Conservation (phyloP, 2,329 filamentous ascomycete genomes). For the Coniochaeta hoffmannii region DNA sequence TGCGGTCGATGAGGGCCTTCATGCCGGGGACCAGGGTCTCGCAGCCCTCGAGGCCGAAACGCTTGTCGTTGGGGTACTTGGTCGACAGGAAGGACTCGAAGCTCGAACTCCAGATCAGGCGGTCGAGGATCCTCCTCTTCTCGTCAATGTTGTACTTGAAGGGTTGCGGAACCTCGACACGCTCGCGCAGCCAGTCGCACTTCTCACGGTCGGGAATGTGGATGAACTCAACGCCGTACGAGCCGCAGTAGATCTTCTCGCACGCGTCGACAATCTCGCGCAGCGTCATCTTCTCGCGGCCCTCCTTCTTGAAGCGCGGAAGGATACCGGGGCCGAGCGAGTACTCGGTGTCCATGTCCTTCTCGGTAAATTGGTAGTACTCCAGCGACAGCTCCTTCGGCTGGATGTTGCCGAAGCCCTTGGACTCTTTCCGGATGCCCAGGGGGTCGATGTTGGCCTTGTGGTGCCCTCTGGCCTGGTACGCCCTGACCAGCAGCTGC, state of each 20-base stretch:
- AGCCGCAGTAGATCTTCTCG: constrained; percentile 93
- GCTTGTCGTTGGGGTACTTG: constrained; percentile 99
- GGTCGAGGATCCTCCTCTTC: constrained; percentile 95
- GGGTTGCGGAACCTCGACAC: constrained; percentile 85
- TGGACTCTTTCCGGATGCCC: constrained; percentile 79
- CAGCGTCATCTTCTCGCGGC: constrained; percentile 90
- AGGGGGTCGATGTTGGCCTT: constrained; percentile 97
- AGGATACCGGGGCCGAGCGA: constrained; percentile 89
- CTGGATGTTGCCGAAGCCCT: constrained; percentile 77
- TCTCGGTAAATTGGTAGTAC: constrained; percentile 91
- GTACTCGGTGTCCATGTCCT: constrained; percentile 89
- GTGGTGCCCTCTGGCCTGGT: constrained; percentile 96
- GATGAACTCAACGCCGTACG: constrained; percentile 98
- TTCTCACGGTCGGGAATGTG: constrained; percentile 96
- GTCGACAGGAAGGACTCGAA: constrained; percentile 94
- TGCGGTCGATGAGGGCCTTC: constrained; percentile 98
- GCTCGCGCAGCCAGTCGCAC: constrained; percentile 96
- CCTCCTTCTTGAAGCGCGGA: constrained; percentile 83
- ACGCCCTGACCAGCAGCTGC: constrained; percentile 91
- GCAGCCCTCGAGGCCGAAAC: constrained; percentile 95
- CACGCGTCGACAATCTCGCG: constrained; percentile 89
- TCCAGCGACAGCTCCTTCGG: constrained; percentile 90
- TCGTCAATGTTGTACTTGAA: constrained; percentile 98
- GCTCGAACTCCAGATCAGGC: constrained; percentile 96
- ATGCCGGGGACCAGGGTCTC: constrained; percentile 96